Conservation (phyloP, 2,329 filamentous ascomycete species). For the Aspergillus felis region DNA sequence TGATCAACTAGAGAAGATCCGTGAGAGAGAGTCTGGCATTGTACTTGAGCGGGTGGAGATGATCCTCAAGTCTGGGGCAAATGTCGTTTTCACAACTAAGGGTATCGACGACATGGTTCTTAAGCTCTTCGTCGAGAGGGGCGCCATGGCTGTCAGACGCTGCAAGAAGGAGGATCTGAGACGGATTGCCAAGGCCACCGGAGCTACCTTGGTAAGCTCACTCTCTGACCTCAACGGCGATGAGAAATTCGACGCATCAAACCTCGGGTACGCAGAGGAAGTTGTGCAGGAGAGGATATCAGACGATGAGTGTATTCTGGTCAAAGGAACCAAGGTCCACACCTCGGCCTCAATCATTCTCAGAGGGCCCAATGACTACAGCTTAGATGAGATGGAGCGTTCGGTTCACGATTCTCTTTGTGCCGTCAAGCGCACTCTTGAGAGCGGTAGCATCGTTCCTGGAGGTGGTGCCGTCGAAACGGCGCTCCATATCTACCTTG, state of each 20-base stretch:
- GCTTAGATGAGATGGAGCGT: slow-evolving; percentile 98
- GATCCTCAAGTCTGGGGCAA: slow-evolving; percentile 95
- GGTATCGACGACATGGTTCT: slow-evolving; percentile 95
- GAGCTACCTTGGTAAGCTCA: slow-evolving; percentile 86
- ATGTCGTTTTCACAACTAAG: slow-evolving; percentile 95
- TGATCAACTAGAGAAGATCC: slow-evolving; percentile 94
- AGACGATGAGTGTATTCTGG: slow-evolving; percentile 94
- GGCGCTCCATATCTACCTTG: slow-evolving; percentile 97
- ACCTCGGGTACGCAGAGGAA: slow-evolving; percentile 87
- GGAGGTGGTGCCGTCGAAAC: slow-evolving; percentile 97
- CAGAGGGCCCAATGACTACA: slow-evolving; percentile 91
- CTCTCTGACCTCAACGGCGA: slow-evolving; percentile 96
- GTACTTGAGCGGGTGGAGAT: slow-evolving; percentile 91
- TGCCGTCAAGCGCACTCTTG: slow-evolving; percentile 93
- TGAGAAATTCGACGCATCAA: slow-evolving; percentile 89
- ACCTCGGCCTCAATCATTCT: slow-evolving; percentile 95
- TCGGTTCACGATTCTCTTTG: slow-evolving; percentile 96
- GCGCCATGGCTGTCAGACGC: slow-evolving; percentile 89
- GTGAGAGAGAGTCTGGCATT: slow-evolving; percentile 87
- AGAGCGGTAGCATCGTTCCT: slow-evolving; percentile 94
- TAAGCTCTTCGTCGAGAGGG: slow-evolving; percentile 90
- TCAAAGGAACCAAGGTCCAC: slow-evolving; percentile 93
- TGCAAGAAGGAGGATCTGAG: slow-evolving; percentile 99
- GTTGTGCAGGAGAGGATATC: slow-evolving; percentile 98
- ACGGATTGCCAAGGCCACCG: slow-evolving; percentile 92